Base-by-base conservation (phyloP, 2,329 filamentous ascomycete genomes). In the Botrytis tulipae region DNA sequence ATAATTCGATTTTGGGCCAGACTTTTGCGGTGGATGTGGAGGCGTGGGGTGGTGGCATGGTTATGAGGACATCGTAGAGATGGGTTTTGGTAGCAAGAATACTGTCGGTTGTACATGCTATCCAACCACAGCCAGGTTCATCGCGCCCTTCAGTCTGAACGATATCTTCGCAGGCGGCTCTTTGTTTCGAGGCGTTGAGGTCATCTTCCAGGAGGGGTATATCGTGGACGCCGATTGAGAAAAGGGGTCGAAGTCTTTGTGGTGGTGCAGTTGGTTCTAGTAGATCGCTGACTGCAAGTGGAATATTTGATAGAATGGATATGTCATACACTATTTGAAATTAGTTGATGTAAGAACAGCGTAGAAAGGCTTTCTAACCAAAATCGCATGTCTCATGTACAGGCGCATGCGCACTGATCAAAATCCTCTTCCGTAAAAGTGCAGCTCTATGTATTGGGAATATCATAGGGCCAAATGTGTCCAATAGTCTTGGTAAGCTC, bases 41-140 rank as follows among this genome's bases (percentile, higher is more conserved):
- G 5, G 88, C 83, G 78, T 91, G 85, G 9, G 87, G 82, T 1
- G 90, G 87, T 0, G 94, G 93, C 80, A 98, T 88, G 71, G 93
- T 93, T 74, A 98, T 91, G 57, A 98, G 87, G 78, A 98, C 87
- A 81, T 99, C 96, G 86, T 94, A 98, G 3, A 99, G 88, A 3
- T 92, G 88, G 69, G 91, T 89, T 84, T 98, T 98, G 82, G 93
- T 92, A 65, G 90, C 90, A 22, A 99, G 87, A 74, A 99, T 96
- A 80, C 93, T 95, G 83, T 99, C 96, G 2, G 95, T 98, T 4
- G 95, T 98, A 82, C 95, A 98, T 20, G 95, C 96, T 74, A 97
- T 91, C 94, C 95, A 99, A 57, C 94, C 93, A 22, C 87, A 83
- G 46, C 86, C 86, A 37, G 83, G 81, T 60, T 89, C 86, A 37